Evolutionary conservation across 768 basidiomycete species (phyloP).

Genomic region (Lactarius akahatsu): DNA sequence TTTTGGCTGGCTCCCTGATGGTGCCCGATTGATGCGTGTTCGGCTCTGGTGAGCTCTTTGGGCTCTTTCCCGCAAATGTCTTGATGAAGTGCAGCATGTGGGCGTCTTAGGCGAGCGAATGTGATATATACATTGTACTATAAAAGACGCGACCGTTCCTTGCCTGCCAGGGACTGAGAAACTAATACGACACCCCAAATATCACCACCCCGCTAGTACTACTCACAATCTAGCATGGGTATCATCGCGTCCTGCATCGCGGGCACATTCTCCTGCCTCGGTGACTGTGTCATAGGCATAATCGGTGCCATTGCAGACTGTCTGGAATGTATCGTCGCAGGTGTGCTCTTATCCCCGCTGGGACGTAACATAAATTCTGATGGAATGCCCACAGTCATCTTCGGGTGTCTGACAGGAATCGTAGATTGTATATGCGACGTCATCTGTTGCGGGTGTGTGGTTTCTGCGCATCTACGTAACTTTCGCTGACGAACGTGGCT

Average conservation of each 20-base stretch:
- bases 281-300: conserved; percentile 42
- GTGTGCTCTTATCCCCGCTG: conserved; percentile 31
- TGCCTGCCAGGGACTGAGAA: too few relatives aligned
- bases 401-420: conserved; percentile 41
- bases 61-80: background rate
- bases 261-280: conserved; percentile 43
- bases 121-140: too few relatives aligned
- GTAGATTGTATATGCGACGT: conserved; percentile 46
- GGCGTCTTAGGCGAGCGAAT: too few relatives aligned
- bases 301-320: conserved; percentile 43
- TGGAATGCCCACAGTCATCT: conserved; percentile 37
- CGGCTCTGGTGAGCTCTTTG: too few relatives aligned
- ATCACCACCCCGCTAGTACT: background rate
- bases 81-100: background rate
- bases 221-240: conserved; percentile 8
- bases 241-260: conserved; percentile 24
- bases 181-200: background rate
- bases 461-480: background rate
- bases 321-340: conserved; percentile 48
- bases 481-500: background rate
- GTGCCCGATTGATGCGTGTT: background rate
- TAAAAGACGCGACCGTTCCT: background rate
- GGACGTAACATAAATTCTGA: conserved; percentile 2
- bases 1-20: background rate
- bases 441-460: conserved; percentile 44